phyloP scores from a whole-genome alignment of 1,139 yeast species.

The Saccharomyces hybrid region DNA sequence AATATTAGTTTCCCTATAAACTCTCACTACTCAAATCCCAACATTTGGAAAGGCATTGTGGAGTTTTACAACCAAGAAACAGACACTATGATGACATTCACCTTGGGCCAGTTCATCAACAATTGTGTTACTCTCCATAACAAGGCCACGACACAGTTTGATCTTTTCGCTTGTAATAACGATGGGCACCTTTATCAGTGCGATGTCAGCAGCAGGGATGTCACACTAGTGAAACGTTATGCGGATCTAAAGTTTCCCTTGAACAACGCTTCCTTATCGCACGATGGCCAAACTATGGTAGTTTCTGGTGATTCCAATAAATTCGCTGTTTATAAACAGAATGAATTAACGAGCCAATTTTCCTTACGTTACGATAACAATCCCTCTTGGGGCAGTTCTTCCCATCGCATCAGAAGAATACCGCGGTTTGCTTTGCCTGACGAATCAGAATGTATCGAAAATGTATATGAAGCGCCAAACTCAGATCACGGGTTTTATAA shows the following conservation, averaged over 20 bases:
- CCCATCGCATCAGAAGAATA: conserved; percentile 16
- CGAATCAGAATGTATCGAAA: conserved; percentile 23
- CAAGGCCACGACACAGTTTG: conserved; percentile 33
- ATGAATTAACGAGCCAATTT: conserved; percentile 25
- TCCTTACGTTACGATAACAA: conserved; percentile 25
- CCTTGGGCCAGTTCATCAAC: conserved; percentile 73
- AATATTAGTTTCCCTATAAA: conserved; percentile 23
- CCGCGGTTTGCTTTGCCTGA: conserved; percentile 28
- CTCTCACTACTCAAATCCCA: conserved; percentile 29
- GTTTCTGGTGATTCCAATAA: conserved; percentile 55
- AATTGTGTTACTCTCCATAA: conserved; percentile 56
- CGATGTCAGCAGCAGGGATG: conserved; percentile 46
- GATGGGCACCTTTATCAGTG: conserved; percentile 64
- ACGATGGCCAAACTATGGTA: conserved; percentile 46
- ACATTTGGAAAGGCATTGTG: conserved; percentile 51
- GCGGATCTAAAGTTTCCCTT: conserved; percentile 45
- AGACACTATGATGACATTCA: conserved; percentile 42
- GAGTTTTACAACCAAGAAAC: conserved; percentile 48
- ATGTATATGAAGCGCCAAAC: conserved; percentile 41
- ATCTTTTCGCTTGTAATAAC: conserved; percentile 70
- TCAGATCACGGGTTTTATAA: conserved; percentile 82
- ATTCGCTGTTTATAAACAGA: conserved; percentile 44
- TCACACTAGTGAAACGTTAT: conserved; percentile 34
- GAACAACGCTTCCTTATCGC: conserved; percentile 54
- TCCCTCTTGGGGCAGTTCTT: conserved; percentile 22